Evolutionary conservation across 148 eudicot species (phyloP), one percentile per base, ranked within the genome.

Genomic region (Pharnaceum exiguum): DNA sequence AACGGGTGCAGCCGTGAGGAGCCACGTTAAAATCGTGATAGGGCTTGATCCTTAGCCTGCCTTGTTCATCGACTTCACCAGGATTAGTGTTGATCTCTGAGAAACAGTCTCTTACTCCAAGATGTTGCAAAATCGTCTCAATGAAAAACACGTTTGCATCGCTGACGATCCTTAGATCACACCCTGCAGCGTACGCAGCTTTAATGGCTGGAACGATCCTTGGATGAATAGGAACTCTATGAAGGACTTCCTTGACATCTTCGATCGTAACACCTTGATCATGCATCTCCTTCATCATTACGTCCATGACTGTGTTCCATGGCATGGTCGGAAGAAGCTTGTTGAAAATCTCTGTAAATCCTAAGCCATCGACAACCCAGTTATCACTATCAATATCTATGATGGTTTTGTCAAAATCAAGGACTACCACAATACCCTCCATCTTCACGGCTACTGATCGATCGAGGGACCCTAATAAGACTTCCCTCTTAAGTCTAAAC

Each of bases 341-440:
- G 46, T 75, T 70, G 78, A 82, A 82, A 70, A 72, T 57, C 12
- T 75, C 86, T 9, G 73, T 75, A 27, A 57, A 70, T 5, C 86
- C 80, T 48, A 78, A 46, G 27, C 70, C 76, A n/a, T 82, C 81
- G 6, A 75, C 66, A 9, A 82, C 78, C 83, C 86, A 82, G 36
- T 82, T 72, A 63, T 82, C 86, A 37, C 86, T 78, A 13, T 82
- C 83, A 23, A 70, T 3, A 2, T 82, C 81, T 57, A 78, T 75
- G 10, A 82, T 82, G 23, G 86, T 82, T 76, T 75, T 78, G 47
- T 82, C 86, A 25, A 82, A 82, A 65, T 82, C 86, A 46, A 82
- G 78, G 51, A 78, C 59, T 29, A 72, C 71, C 29, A 78, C 69
- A 12, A 63, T 70, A 61, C 74, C 77, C 1, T 71, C 74, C n/a